Conservation (phyloP, 495 filamentous ascomycete genomes). For the Haplographium delicatum region DNA sequence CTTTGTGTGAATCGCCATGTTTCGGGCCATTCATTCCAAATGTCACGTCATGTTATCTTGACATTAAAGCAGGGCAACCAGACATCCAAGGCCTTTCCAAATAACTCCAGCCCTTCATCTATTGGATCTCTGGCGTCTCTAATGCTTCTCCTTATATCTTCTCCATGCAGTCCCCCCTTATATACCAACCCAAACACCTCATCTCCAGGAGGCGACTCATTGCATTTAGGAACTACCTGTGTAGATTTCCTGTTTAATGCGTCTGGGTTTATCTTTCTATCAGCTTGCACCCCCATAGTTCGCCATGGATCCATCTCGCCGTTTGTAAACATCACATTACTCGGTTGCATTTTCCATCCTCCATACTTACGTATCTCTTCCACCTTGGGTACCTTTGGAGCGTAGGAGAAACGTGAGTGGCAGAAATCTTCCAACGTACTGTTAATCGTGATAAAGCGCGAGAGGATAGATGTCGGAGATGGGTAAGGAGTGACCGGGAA, state of each 20-base stretch:
- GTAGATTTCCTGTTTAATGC: not conserved
- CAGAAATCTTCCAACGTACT: not conserved
- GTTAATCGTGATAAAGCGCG: not conserved
- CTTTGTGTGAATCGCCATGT: too few species aligned
- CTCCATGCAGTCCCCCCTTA: not conserved
- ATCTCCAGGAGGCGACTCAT: not conserved
- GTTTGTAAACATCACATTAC: slow-evolving; percentile 15
- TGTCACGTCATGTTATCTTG: not conserved
- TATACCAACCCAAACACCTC: not conserved
- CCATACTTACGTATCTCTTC: not conserved
- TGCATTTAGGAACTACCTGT: not conserved
- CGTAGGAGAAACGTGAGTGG: not conserved
- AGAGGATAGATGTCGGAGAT: not conserved
- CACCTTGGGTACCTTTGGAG: not conserved
- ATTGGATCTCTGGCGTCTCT: not conserved
- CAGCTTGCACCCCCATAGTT: not conserved
- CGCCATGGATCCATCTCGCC: slow-evolving; percentile 15
- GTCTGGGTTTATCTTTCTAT: not conserved
- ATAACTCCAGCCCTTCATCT: not conserved
- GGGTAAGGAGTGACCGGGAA: not conserved
- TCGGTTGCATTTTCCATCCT: slow-evolving; percentile 11
- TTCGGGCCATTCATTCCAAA: too few species aligned
- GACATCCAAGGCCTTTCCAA: not conserved
- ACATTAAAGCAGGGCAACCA: not conserved
- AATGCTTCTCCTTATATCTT: not conserved